Percentiles rank a stretch among this genome's conserved stretches.
Evolutionary conservation across 2,329 filamentous ascomycete genomes (phyloP).

Genomic region (Claviceps citrina): DNA sequence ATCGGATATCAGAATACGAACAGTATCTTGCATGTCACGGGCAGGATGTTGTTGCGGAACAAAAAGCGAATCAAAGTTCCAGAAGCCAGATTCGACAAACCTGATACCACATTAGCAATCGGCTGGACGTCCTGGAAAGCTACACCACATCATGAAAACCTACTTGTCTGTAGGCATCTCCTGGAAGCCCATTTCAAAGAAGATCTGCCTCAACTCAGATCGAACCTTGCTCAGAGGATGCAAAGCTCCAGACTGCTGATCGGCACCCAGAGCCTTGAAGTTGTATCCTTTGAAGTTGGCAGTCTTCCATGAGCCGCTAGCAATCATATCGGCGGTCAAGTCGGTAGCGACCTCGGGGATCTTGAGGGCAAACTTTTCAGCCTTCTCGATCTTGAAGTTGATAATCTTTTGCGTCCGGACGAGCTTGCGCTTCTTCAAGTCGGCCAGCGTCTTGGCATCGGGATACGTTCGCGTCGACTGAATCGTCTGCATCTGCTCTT

Average conservation of each 20-base stretch:
- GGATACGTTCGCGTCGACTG: conserved; percentile 48
- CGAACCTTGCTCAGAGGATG: conserved; percentile 84
- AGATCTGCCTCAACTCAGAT: conserved; percentile 90
- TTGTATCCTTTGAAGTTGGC: conserved; percentile 72
- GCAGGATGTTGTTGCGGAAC: conserved; percentile 93
- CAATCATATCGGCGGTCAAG: conserved; percentile 83
- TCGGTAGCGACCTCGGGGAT: conserved; percentile 90
- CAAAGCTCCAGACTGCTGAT: conserved; percentile 45
- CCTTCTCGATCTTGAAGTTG: conserved; percentile 71
- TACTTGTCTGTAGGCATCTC: conserved; percentile 85
- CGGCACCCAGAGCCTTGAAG: conserved; percentile 55
- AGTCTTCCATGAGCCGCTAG: conserved; percentile 78
- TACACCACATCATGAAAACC: background rate
- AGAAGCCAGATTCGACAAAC: conserved; percentile 93
- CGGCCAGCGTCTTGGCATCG: conserved; percentile 61
- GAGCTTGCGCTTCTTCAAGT: conserved; percentile 86
- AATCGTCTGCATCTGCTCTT: conserved; percentile 59
- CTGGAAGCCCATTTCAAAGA: conserved; percentile 97
- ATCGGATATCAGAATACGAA: background rate
- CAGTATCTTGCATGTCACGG: conserved; percentile 86
- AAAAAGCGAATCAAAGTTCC: conserved; percentile 93
- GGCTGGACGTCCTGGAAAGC: too few relatives aligned
- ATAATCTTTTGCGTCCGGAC: conserved; percentile 72
- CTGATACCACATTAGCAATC: conserved; percentile 1
- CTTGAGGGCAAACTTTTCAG: conserved; percentile 73